Conservation (phyloP, 1,284 basidiomycete species). For the Trichosporon sp. region DNA sequence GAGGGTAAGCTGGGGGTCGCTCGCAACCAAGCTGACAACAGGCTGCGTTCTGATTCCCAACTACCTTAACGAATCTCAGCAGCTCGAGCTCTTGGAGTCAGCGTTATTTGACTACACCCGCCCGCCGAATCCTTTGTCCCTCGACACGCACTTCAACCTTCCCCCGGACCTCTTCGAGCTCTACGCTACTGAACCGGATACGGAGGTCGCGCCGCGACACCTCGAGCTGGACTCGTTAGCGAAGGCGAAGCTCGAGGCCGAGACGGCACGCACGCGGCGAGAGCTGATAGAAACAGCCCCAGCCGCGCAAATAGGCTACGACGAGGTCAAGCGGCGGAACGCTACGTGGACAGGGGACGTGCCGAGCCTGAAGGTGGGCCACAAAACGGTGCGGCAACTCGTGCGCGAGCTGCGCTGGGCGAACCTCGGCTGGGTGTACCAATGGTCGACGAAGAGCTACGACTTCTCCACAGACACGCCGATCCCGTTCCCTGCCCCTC, state of each 20-base stretch:
- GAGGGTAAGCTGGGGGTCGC: conserved; percentile 29
- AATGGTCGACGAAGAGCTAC: conserved; percentile 88
- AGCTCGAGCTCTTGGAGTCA: conserved; percentile 63
- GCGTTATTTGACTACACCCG: conserved; percentile 67
- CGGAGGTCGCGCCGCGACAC: conserved; percentile 28
- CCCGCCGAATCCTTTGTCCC: conserved; percentile 75
- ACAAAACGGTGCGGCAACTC: conserved; percentile 60
- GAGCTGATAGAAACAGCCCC: conserved; percentile 36
- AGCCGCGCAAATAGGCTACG: conserved; percentile 35
- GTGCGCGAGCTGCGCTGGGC: conserved; percentile 78
- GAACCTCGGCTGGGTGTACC: conserved; percentile 84
- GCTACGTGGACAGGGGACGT: conserved; percentile 33
- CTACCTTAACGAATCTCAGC: conserved; percentile 59
- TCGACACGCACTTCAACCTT: conserved; percentile 73
- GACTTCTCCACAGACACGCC: conserved; percentile 62
- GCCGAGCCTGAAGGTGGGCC: conserved; percentile 50
- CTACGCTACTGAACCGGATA: conserved; percentile 34
- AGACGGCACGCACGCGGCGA: background rate
- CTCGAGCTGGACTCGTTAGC: conserved; percentile 5
- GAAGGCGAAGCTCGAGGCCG: background rate
- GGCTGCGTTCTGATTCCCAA: conserved; percentile 74
- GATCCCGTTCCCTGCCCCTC: conserved; percentile 56
- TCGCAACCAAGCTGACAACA: conserved; percentile 38
- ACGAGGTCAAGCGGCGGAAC: conserved; percentile 38
- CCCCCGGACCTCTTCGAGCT: conserved; percentile 57